A percentile compares a stretch with the other conserved stretches of the same genome.
These are phyloP conservation scores for Selenicereus undatus DNA, from an alignment of 148 eudicot species.

Conservation along the genomic window DNA sequence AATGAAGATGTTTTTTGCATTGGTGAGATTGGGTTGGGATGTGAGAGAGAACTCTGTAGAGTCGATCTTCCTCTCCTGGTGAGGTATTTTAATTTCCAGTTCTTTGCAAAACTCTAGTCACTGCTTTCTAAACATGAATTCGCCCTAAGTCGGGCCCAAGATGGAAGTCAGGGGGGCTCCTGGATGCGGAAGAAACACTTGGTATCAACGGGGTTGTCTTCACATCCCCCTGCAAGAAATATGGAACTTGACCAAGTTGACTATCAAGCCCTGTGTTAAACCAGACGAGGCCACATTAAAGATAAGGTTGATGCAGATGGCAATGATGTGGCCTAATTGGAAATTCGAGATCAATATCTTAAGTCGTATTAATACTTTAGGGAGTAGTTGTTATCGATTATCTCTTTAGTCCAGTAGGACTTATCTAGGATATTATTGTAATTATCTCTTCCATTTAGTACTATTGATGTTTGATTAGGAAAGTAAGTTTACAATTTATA, in stretches of 20 bases:
- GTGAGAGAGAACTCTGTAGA: neutral
- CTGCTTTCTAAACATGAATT: neutral
- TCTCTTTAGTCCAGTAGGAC: neutral
- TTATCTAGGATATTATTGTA: neutral
- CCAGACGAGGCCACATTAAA: neutral
- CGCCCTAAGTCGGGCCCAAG: neutral
- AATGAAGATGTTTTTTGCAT: neutral
- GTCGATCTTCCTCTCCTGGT: neutral
- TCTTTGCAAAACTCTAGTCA: neutral
- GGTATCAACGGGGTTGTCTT: no score
- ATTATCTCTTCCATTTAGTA: neutral
- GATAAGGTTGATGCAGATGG: neutral
- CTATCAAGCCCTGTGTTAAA: neutral
- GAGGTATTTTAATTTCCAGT: neutral
- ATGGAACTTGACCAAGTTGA: neutral
- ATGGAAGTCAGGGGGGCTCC: neutral
- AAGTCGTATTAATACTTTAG: neutral
- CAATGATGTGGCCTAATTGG: neutral
- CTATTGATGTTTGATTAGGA: neutral
- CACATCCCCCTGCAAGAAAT: no score
- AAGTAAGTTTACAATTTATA: neutral
- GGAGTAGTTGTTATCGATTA: neutral
- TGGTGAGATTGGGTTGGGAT: neutral
- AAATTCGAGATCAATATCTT: neutral
- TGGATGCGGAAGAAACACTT: no score